Conservation (phyloP, 148 eudicot species). For the Amaranthus palmeri region DNA sequence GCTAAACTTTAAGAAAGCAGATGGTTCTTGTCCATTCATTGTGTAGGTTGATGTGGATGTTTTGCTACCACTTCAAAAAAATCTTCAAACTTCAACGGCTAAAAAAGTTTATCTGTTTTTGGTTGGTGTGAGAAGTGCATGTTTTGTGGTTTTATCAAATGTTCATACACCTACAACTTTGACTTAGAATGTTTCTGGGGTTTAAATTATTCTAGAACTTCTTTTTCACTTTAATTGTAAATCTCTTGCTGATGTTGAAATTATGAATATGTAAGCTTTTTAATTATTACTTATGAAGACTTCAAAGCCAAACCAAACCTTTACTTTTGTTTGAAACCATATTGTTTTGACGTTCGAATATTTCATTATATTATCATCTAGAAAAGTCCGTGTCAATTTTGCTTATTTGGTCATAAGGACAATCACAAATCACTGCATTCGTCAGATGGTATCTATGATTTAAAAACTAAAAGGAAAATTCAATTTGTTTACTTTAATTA, state of each 20-base stretch:
- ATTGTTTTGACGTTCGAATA: background rate
- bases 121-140: constrained; percentile 5
- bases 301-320: constrained; percentile 3
- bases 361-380: constrained; percentile 6
- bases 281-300: background rate
- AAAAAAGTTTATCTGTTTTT: background rate
- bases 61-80: background rate
- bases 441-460: no score
- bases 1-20: background rate
- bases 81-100: background rate
- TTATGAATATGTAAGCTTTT: background rate
- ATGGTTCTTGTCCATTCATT: background rate
- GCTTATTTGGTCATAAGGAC: background rate
- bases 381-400: constrained; percentile 1
- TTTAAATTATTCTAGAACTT: background rate
- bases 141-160: constrained; percentile 7
- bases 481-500: background rate
- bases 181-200: constrained; percentile 5
- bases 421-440: no score
- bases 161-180: background rate
- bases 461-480: background rate
- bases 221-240: background rate
- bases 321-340: background rate
- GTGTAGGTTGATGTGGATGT: constrained; percentile 14
- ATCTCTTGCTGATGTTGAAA: constrained; percentile 2